Evolutionary conservation across 2,329 filamentous ascomycete species (phyloP), one percentile per base, ranked within the genome.

Genomic region (Fusarium penzigii): DNA sequence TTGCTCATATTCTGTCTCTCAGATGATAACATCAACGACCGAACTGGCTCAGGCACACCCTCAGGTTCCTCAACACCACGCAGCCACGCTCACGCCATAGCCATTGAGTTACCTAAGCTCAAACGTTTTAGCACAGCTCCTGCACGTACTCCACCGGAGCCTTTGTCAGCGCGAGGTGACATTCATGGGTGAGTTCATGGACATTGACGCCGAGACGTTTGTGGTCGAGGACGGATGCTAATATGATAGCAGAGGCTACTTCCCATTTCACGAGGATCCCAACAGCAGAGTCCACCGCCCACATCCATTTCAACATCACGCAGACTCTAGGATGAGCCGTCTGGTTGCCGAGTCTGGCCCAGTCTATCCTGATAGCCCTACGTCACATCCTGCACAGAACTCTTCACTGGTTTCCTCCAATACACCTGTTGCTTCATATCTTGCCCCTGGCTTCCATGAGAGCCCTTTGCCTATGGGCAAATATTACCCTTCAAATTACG

Each of bases 401-500:
- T 39, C 53, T 41, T 53, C 54, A 17, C 59, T 58, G 48, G 46
- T 56, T 41, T 62, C 63, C 10, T 55, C 71, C 29, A 73, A 71
- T 58, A 76, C 75, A 7, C 77, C 78, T 7, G 73, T 81, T 36
- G 69, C 79, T 9, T 80, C 79, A 2, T 82, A 81, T 53, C 71
- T 78, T 32, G 78, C 80, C 7, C 75, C 75, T 25, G 79, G 79
- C 2, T 70, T 77, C 38, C 74, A 78, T 45, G 75, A 76, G 38
- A 74, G 68, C 36, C 68, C 74, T 5, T 68, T 83, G 32, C 80
- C 82, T 0, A 73, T 84, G 69, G 83, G 83, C 20, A 86, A 85
- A 68, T 86, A 86, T 61, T 84, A 86, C 52, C 83, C 83, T 1
- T 78, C 81, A 25, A 85, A 85, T 67, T 86, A 84, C 60, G 80